phyloP scores from a whole-genome alignment of 345 rosid genomes.

The Dipteronia sinensis region DNA sequence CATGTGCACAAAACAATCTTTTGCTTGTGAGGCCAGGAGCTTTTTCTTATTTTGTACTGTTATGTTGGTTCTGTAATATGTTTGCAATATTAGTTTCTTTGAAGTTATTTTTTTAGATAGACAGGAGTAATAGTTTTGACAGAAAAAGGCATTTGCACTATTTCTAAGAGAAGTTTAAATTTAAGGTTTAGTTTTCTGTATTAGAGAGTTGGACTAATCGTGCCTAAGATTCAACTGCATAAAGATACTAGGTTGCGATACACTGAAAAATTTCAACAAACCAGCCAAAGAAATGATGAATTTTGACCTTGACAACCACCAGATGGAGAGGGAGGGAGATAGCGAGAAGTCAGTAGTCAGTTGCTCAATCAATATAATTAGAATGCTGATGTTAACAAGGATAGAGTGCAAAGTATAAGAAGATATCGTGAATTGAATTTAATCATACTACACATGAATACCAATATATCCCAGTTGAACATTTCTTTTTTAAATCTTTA shows the following conservation, averaged over 20 bases:
- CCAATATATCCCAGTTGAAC: not conserved
- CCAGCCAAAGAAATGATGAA: not conserved
- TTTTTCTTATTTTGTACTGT: constrained; percentile 10
- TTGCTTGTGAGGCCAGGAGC: constrained; percentile 74
- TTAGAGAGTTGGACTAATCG: constrained; percentile 5
- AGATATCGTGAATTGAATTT: not conserved
- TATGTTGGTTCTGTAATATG: not conserved
- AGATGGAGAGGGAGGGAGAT: not conserved
- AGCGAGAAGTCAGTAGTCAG: constrained; percentile 1
- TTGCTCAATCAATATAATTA: not conserved
- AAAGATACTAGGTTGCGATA: constrained; percentile 4
- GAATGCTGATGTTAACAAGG: not conserved
- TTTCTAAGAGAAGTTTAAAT: too few relatives aligned
- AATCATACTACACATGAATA: not conserved
- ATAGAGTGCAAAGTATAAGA: not conserved
- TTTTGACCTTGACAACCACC: not conserved
- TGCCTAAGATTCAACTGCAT: constrained; percentile 13
- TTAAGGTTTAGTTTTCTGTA: too few relatives aligned
- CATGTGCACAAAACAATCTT: constrained; percentile 6
- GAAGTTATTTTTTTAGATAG: not conserved
- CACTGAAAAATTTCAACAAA: not conserved
- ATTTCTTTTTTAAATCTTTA: not conserved
- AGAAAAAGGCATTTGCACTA: not conserved
- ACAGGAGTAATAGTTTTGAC: not conserved
- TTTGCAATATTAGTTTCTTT: not conserved